Evolutionary conservation across 1,139 yeast species (phyloP), one percentile per base, ranked within the genome.

Genomic region (Lodderomyces orthopsilosis): DNA sequence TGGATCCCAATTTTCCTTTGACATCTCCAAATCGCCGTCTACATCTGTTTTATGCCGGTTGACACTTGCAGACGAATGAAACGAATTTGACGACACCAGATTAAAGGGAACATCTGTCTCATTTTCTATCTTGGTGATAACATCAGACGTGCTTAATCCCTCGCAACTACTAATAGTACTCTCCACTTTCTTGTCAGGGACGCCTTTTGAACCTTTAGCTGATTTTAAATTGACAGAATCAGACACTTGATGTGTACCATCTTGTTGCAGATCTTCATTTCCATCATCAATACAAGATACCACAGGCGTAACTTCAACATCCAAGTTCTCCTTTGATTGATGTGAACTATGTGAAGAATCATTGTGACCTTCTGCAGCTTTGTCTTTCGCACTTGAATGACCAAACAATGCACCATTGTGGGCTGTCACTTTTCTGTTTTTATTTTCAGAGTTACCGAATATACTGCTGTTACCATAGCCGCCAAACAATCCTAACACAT

Each of bases 401-500:
- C 19, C 34, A 15, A 30, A 30, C n/a, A 15, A 30, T 9, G 15
- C 4, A 10, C 19, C 8, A 6, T 30, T 19, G 9, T 30, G 14
- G 7, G 18, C 32, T 10, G 6, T 28, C 17, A 15, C 6, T 15
- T 15, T 30, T 8, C 19, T 5, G 5, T 13, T 30, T 15, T 15
- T 10, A 7, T 2, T 7, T 15, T 30, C 19, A 9, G 19, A 2
- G 9, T 15, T 15, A 5, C n/a, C 19, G 6, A 30, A 30, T 8
- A 30, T 12, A 14, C 12, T 22, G 28, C 37, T n/a, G n/a, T n/a
- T 35, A 13, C 37, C n/a, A 35, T 28, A 22, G n/a, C 28, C 24
- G 2, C 37, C 37, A 23, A 35, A 35, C n/a, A 35, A 35, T 10
- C 37, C 37, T 12, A 35, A 24, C 37, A 35, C n/a, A 18, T 35